Percentiles rank a stretch among this genome's conserved stretches.
Evolutionary conservation across 208 protist genomes (phyloP).

Genomic region (Wallacemonas sp.): DNA sequence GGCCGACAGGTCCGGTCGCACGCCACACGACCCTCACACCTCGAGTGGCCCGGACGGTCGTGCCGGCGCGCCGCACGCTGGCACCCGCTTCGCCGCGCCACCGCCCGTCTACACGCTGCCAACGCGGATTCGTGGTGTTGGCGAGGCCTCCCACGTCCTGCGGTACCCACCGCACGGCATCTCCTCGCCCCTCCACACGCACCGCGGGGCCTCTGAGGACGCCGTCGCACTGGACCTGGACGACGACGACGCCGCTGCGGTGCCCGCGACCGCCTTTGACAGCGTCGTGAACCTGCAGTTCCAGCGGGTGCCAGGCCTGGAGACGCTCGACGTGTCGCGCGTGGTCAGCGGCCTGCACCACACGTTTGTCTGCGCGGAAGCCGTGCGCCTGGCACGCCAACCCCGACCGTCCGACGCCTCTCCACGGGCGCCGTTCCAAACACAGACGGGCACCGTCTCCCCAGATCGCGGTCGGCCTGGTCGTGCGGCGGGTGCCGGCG

Average conservation of each 20-base stretch:
- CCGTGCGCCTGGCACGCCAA: background rate
- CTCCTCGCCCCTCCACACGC: background rate
- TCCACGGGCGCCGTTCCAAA: too few relatives aligned
- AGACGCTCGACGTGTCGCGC: slow-evolving; percentile 51
- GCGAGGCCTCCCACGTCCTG: too few relatives aligned
- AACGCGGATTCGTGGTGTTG: too few relatives aligned
- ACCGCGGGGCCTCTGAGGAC: background rate
- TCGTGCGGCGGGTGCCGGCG: background rate
- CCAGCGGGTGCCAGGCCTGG: slow-evolving; percentile 49
- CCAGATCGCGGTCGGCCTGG: background rate
- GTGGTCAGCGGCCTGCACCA: slow-evolving; percentile 85
- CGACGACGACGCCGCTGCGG: background rate
- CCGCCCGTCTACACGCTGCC: too few relatives aligned
- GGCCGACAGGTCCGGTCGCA: background rate
- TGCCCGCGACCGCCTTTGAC: background rate
- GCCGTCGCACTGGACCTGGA: background rate
- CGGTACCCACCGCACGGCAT: background rate
- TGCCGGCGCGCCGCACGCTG: too few relatives aligned
- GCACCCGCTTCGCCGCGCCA: too few relatives aligned
- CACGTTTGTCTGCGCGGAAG: slow-evolving; percentile 80
- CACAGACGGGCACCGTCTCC: background rate
- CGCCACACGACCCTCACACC: background rate
- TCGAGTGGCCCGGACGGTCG: background rate
- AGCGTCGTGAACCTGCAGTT: slow-evolving; percentile 22
- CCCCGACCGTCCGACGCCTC: background rate